These are phyloP conservation scores for Colletotrichum endophyticum DNA, from an alignment of 2,329 filamentous ascomycete genomes.

Conservation along the genomic window DNA sequence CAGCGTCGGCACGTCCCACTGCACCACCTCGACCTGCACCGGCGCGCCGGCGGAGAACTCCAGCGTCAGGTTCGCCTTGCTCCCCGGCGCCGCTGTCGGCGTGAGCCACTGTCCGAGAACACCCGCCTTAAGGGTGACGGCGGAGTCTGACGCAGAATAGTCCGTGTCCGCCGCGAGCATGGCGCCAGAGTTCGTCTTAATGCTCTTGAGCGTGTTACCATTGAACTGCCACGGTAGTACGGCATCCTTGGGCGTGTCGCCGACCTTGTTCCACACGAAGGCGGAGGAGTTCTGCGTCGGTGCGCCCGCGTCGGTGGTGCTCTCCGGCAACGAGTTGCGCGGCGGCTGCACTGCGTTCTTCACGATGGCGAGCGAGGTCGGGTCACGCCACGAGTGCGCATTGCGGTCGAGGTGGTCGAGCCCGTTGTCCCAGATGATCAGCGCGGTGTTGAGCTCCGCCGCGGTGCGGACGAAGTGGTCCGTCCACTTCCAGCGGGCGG, in stretches of 20 bases:
- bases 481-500: slow-evolving; percentile 62
- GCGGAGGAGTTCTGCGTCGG: slow-evolving; percentile 54
- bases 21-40: slow-evolving; percentile 52
- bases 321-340: slow-evolving; percentile 53
- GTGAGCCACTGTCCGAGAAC: slow-evolving; percentile 53
- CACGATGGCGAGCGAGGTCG: slow-evolving; percentile 51
- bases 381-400: slow-evolving; percentile 54
- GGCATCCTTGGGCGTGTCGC: slow-evolving; percentile 44
- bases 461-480: slow-evolving; percentile 57
- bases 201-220: slow-evolving; percentile 52
- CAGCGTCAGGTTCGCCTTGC: slow-evolving; percentile 55
- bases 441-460: slow-evolving; percentile 51
- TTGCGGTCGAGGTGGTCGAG: slow-evolving; percentile 58
- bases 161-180: slow-evolving; percentile 42
- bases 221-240: slow-evolving; percentile 57
- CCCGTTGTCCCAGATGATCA: slow-evolving; percentile 66
- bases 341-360: slow-evolving; percentile 46
- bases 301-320: slow-evolving; percentile 51
- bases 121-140: slow-evolving; percentile 49
- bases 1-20: slow-evolving; percentile 54
- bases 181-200: slow-evolving; percentile 31
- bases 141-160: slow-evolving; percentile 49
- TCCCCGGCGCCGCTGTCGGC: slow-evolving; percentile 43
- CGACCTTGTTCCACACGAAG: slow-evolving; percentile 58
- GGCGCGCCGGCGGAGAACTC: slow-evolving; percentile 56